A percentile compares a stretch with the other conserved stretches of the same genome.
Evolutionary conservation across 306 rosid species (phyloP).

Genomic region (Dalbergia oliveri): DNA sequence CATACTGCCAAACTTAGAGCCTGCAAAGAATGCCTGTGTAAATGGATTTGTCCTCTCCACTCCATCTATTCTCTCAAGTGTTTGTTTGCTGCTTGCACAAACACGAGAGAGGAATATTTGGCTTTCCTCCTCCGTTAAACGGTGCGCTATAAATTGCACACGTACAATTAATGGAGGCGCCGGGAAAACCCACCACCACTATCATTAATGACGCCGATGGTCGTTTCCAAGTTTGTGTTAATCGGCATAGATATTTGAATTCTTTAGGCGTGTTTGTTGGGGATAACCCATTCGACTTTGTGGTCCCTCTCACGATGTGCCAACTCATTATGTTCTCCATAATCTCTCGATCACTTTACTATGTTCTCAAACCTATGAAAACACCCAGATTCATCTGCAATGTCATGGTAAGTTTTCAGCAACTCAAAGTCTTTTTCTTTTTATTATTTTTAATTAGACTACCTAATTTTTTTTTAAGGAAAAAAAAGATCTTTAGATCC

Average conservation of each 20-base stretch:
- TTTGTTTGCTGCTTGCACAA: slow-evolving; percentile 22
- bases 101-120: background rate
- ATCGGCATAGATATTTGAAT: slow-evolving; percentile 4
- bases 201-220: background rate
- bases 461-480: too few relatives aligned
- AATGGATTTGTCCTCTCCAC: background rate
- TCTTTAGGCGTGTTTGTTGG: slow-evolving; percentile 55
- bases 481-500: too few relatives aligned
- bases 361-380: slow-evolving; percentile 56
- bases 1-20: slow-evolving; percentile 25
- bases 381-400: slow-evolving; percentile 61
- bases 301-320: slow-evolving; percentile 47
- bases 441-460: background rate
- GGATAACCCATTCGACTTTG: slow-evolving; percentile 54
- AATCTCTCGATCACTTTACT: slow-evolving; percentile 29
- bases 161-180: background rate
- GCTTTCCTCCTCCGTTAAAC: background rate
- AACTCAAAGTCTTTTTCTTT: too few relatives aligned
- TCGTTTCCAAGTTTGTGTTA: slow-evolving; percentile 17
- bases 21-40: background rate
- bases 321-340: slow-evolving; percentile 22
- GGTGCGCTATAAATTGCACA: background rate
- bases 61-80: background rate
- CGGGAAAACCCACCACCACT: background rate
- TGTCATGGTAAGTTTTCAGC: slow-evolving; percentile 48